Percentiles rank a stretch among this genome's conserved stretches.
Evolutionary conservation across 2,329 filamentous ascomycete genomes (phyloP).

Genomic region (Nothomitra cinnamomea): DNA sequence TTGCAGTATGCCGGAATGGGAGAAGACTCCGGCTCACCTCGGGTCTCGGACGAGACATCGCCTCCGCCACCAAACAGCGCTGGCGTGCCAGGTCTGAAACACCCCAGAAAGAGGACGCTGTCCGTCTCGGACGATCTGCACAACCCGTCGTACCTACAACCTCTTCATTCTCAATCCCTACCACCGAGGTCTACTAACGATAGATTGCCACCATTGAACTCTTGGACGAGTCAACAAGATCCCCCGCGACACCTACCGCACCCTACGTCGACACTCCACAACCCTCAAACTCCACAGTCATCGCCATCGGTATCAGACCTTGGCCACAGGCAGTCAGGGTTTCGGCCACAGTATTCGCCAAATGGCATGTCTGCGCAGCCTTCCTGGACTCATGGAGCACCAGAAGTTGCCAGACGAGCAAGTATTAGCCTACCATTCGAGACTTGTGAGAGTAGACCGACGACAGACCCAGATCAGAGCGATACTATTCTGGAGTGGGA

Average conservation of each 20-base stretch:
- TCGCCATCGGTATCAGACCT: constrained; percentile 6
- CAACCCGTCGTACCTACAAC: constrained; percentile 2
- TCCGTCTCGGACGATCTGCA: constrained; percentile 15
- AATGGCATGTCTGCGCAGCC: constrained; percentile 4
- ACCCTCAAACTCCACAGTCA: constrained; percentile 5
- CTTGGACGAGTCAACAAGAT: constrained; percentile 15
- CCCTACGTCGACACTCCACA: constrained; percentile 5
- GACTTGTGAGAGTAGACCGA: neutral
- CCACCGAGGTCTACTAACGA: constrained; percentile 8
- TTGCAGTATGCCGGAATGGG: neutral
- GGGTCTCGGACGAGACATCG: constrained; percentile 25
- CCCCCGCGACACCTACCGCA: constrained; percentile 14
- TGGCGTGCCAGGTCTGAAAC: constrained; percentile 13
- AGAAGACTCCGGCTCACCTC: constrained; percentile 3
- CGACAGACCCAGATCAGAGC: neutral
- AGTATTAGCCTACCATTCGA: constrained; percentile 3
- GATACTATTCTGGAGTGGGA: constrained; percentile 25
- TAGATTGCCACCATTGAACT: constrained; percentile 11
- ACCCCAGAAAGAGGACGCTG: constrained; percentile 30
- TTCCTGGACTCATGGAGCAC: constrained; percentile 4
- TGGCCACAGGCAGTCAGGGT: constrained; percentile 12
- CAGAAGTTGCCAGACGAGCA: constrained; percentile 1
- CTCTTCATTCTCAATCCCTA: neutral
- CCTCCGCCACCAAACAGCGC: constrained; percentile 22
- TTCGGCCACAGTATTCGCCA: constrained; percentile 6